Evolutionary conservation across 2,329 filamentous ascomycete species (phyloP), one percentile per base, ranked within the genome.

Genomic region (Pseudocercospora pini-densiflorae): DNA sequence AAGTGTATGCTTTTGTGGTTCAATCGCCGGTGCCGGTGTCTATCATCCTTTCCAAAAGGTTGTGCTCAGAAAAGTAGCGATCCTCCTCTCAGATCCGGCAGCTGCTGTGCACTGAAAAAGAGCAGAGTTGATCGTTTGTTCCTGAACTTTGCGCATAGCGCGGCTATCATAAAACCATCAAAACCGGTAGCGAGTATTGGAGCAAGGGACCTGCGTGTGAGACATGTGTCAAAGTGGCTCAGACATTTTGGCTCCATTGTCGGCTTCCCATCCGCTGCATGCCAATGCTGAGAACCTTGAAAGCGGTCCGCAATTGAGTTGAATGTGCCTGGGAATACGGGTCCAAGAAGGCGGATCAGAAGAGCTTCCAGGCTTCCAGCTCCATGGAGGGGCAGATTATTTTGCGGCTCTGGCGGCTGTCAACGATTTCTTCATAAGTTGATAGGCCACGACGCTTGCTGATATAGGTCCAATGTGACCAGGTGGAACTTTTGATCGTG

Each of bases 401-500:
- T 19, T 55, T 27, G 51, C 51, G 51, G 51, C 27, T 55, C 51
- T 54, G 21, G 51, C 51, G 51, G 51, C 51, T 55, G 51, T 55
- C 27, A 55, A 16, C 3, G 24, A 54, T 54, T 54, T 54, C 51
- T 55, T 55, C 23, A 55, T 3, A 31, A n/a, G 27, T 27, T 55
- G 51, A 55, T 55, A 55, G 51, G 51, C 8, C 14, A 24, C 12
- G 5, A 29, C 6, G 47, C 23, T 5, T 51, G 24, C 27, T n/a
- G 27, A n/a, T 16, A n/a, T 27, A 19, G 33, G 19, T 51, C 24
- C 12, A 29, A 55, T 19, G 51, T 12, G 24, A 10, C 14, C 51
- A 54, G 31, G 51, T 29, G 23, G 24, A 27, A 40, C 3, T n/a
- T 55, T 31, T n/a, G 51, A 16, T 55, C 2, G 51, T 55, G 3